Evolutionary conservation across 139 green algal species (phyloP).

Genomic region (Nannochloris sp.): DNA sequence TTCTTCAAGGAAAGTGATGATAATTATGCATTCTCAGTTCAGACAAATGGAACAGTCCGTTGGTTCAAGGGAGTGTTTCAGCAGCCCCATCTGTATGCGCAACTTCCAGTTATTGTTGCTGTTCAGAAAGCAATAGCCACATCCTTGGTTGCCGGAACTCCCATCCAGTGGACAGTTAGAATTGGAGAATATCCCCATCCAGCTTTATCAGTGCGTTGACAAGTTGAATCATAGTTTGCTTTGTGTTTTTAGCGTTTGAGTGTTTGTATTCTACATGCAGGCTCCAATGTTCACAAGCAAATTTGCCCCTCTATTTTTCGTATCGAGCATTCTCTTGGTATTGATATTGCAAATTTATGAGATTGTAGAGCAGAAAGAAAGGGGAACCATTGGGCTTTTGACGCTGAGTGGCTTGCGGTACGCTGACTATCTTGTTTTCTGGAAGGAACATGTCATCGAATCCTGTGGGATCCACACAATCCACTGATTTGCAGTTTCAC

Average conservation of each 20-base stretch:
- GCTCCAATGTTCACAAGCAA: slow-evolving; percentile 29
- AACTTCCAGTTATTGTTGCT: slow-evolving; percentile 57
- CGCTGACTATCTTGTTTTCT: slow-evolving; percentile 8
- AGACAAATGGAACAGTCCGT: slow-evolving; percentile 49
- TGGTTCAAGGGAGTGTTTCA: slow-evolving; percentile 57
- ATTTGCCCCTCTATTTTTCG: slow-evolving; percentile 51
- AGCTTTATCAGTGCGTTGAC: slow-evolving; percentile 9
- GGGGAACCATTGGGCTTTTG: slow-evolving; percentile 18
- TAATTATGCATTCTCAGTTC: slow-evolving; percentile 42
- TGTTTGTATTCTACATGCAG: not conserved
- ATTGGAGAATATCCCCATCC: slow-evolving; percentile 53
- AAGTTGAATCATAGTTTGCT: not conserved
- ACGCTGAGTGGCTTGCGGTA: slow-evolving; percentile 15
- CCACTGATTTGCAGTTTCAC: too few species aligned
- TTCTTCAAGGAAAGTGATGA: slow-evolving; percentile 18
- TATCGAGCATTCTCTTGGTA: slow-evolving; percentile 60
- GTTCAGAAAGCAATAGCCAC: slow-evolving; percentile 48
- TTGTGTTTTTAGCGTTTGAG: not conserved
- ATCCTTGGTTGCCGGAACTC: slow-evolving; percentile 11
- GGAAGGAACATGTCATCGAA: too few species aligned
- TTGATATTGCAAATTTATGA: slow-evolving; percentile 35
- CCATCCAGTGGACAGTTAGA: slow-evolving; percentile 34
- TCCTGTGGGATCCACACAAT: too few species aligned
- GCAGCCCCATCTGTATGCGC: slow-evolving; percentile 50
- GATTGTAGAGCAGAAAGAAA: slow-evolving; percentile 29